Evolutionary conservation across 2,329 filamentous ascomycete genomes (phyloP), one percentile per base, ranked within the genome.

Genomic region (Lachnellula willkommii): DNA sequence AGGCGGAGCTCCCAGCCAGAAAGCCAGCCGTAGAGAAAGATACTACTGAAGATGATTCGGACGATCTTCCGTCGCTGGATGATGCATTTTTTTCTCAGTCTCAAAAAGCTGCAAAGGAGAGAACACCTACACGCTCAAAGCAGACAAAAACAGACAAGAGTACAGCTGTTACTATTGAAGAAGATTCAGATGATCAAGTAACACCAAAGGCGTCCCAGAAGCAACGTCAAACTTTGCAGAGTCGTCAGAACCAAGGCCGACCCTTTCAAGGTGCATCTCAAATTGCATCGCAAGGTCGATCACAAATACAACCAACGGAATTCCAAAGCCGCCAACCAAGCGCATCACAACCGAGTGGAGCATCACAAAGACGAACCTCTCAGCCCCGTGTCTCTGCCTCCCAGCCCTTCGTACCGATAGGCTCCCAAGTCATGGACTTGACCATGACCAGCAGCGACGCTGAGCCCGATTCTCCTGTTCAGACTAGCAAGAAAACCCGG

Each of bases 131-230:
- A 40, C 36, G 22, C 28, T 45, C 17, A 6, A 47, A 63, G 54
- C 5, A n/a, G 9, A 70, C 77, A 52, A 36, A 62, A 2, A 75
- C 74, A 12, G 77, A 77, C 50, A 71, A 78, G 39, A 74, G 74
- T 52, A 72, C 69, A 11, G 78, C 78, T 72, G 70, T 70, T 28
- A 73, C 66, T 28, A 61, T 77, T 1, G 76, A 78, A 24, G 63
- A 53, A 26, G 50, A 54, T 24, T 40, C 54, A 26, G 54, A 53
- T 35, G 55, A 56, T 37, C 57, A 61, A 35, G 28, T 52, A 4
- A 65, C 60, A 9, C 58, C 58, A 22, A 68, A 61, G 43, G 55
- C 57, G 28, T 60, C 56, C 20, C 60, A 59, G 26, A 60, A 57
- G 17, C 56, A 56, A 52, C 36, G 32, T 28, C 39, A 26, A 35